Percentiles rank a stretch among this genome's conserved stretches.
Conservation (phyloP, 257 asterid genomes). For the Prunella vulgaris region DNA sequence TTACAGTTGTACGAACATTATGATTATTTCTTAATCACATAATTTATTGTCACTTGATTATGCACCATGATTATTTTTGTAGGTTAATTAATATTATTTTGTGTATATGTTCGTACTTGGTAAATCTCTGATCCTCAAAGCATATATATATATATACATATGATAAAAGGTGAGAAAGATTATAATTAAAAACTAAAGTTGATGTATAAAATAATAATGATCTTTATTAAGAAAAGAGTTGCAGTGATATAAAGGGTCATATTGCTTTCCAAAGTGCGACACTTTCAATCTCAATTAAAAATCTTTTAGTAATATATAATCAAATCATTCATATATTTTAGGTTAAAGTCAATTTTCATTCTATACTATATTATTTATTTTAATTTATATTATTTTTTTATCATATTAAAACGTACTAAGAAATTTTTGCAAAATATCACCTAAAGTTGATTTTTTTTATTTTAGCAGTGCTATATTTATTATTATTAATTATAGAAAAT, state of each 20-base stretch:
- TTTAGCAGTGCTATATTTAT: no score
- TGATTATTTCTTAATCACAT: background rate
- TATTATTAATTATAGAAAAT: no score
- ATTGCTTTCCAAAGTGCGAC: constrained; percentile 2
- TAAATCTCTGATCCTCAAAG: background rate
- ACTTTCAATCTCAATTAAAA: no score
- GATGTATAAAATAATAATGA: background rate
- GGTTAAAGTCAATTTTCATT: no score
- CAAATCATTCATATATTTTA: no score
- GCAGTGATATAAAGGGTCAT: background rate
- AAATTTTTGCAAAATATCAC: no score
- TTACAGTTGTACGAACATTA: background rate
- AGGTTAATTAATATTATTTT: background rate
- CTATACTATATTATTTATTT: no score
- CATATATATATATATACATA: no score
- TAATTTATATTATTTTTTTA: no score
- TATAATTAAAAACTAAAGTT: background rate
- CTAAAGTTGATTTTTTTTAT: no score
- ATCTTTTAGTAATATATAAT: no score
- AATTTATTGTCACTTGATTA: background rate
- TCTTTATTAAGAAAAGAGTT: background rate
- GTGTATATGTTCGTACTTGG: background rate
- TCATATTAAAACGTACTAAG: no score
- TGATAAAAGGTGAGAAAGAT: background rate
- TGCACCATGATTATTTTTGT: background rate